Base-by-base conservation (phyloP, 441 rosid genomes). In the Pelargonium citronellum region DNA sequence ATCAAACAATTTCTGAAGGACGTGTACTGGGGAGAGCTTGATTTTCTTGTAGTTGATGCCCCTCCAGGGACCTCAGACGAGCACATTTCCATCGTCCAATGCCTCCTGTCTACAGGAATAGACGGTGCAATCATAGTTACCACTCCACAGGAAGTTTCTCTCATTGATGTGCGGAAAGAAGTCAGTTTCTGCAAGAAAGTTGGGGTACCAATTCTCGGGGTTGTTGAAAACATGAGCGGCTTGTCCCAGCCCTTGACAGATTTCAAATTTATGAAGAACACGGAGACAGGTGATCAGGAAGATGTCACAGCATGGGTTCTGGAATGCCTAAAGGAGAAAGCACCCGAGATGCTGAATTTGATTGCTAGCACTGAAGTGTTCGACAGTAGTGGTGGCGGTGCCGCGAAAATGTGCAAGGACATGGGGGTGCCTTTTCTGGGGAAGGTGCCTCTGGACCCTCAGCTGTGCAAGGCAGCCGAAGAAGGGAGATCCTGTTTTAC, bases 181-280 rank as follows among this genome's bases (percentile, higher is more conserved):
- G 89, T 95, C 74, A 95, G 81, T 74, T 95, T 95, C 69, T 95
- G 97, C 86, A 95, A 90, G 86, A 91, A 90, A 78, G 96, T 94
- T n/a, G 95, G 94, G 44, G 87, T 94, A 4, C 84, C 82, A 0
- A 88, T 94, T 63, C 91, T 94, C 39, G 96, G 99, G 61, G 97
- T 94, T 3, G 97, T 94, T 17, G 99, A 94, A 80, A 94, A 91
- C 82, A 94, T 91, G 99, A 94, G 99, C 72, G 94, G 96, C 67
- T 77, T 94, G 75, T 84, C 82, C 75, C 99, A 94, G 63, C 86
- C 87, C 4, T 69, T 94, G 75, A 76, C 65, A 5, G 95, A 90
- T 80, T 81, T 90, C 73, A 86, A 74, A 73, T 94, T 91, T 71
- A 62, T 82, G 81, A 87, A 74, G 81, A 30, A 57, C 68, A 74